Base-by-base conservation (phyloP, 1,284 basidiomycete genomes). In the Cronartium ribicola region DNA sequence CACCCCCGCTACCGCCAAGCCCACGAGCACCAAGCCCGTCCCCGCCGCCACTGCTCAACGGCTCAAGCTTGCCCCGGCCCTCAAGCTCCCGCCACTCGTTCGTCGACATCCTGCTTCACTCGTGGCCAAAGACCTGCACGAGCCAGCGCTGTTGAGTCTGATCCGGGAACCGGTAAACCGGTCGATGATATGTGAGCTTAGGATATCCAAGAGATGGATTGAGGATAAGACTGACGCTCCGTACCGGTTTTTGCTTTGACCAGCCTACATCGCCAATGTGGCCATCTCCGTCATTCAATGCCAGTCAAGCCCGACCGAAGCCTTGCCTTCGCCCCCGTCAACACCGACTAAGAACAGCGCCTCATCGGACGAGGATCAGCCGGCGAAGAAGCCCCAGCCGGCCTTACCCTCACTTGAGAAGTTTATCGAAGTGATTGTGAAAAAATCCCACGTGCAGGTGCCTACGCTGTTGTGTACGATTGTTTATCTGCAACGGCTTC, bases 401-500 rank as follows among this genome's bases (percentile, higher is more conserved):
- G 83, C 78, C 76, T 84, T 92, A n/a, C 89, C 89, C 5, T 86
- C 88, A 55, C 85, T 98, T 71, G 89, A 94, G 79, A 86, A 89
- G 70, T 98, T 98, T 83, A 94, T 98, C 81, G 84, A 87, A 75
- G 87, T 88, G 81, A 86, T 98, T 72, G 89, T 94, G 79, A 85
- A 89, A 78, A 86, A 87, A 80, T 92, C 91, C 70, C 92, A 94
- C 80, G 92, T 98, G 57, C 92, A 94, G 82, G 91, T 92, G 3
- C 86, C 92, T 14, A 98, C 94, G 51, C 86, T 98, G 73, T 87
- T 98, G 75, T 88, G 91, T 64, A 97, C 94, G 29, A 85, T 98
- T 80, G 86, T 98, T 79, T 98, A 95, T 84, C 88, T 98, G 75
- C 91, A 97, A 78, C 87, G 95, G 60, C 85, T 98, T 70, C 87